These are phyloP conservation scores for Komagataella pastoris DNA, from an alignment of 805 yeast genomes.

Conservation along the genomic window DNA sequence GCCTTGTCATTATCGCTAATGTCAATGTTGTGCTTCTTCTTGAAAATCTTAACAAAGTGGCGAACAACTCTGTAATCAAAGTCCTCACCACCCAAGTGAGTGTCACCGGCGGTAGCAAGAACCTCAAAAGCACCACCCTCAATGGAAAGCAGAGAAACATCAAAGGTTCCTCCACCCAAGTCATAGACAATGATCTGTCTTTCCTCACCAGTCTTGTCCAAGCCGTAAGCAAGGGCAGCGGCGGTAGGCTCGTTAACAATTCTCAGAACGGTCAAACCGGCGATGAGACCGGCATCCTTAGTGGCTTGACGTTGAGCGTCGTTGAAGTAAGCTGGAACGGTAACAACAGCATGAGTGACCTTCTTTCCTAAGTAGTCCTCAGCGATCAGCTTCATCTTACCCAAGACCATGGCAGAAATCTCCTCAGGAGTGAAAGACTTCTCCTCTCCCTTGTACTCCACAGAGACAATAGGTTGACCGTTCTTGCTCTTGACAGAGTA, in stretches of 20 bases:
- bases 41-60: constrained; percentile 77
- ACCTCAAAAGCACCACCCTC: constrained; percentile 91
- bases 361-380: constrained; percentile 78
- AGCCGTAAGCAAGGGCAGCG: constrained; percentile 95
- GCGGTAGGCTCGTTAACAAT: constrained; percentile 94
- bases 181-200: constrained; percentile 87
- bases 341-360: constrained; percentile 84
- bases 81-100: constrained; percentile 97
- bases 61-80: constrained; percentile 81
- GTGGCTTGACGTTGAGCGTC: constrained; percentile 94
- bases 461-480: constrained; percentile 82
- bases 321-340: constrained; percentile 88
- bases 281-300: constrained; percentile 86
- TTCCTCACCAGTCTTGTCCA: constrained; percentile 72
- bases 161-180: constrained; percentile 97
- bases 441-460: constrained; percentile 78
- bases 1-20: constrained; percentile 74
- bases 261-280: constrained; percentile 79
- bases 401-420: constrained; percentile 83
- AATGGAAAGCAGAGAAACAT: constrained; percentile 77
- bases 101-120: constrained; percentile 90
- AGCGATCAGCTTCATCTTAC: constrained; percentile 86
- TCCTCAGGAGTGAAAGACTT: constrained; percentile 90
- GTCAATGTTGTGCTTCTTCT: constrained; percentile 87
- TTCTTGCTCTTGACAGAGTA: constrained; percentile 64